Percentiles rank a stretch among this genome's conserved stretches.
Conservation (phyloP, 2,329 filamentous ascomycete species). For the Alternaria infectoria region DNA sequence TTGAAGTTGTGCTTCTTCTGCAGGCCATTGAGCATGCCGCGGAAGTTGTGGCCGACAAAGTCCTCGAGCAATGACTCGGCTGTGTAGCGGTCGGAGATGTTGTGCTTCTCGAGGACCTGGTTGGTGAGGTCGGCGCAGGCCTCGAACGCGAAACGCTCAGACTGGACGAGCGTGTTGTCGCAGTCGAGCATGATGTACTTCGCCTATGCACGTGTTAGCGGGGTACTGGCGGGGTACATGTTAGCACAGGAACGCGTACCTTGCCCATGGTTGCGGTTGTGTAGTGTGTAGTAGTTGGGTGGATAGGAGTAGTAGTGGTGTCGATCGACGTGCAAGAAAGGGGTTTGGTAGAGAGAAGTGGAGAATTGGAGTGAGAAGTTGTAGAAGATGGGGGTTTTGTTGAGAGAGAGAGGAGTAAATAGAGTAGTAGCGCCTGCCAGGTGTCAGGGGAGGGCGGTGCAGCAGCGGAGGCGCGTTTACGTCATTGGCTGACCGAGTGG, state of each 20-base stretch:
- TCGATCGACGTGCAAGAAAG: slow-evolving; percentile 24
- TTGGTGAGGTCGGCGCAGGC: slow-evolving; percentile 90
- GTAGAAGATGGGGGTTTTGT: slow-evolving; percentile 25
- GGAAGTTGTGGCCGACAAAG: slow-evolving; percentile 94
- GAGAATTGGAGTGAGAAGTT: slow-evolving; percentile 11
- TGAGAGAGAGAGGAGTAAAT: slow-evolving; percentile 28
- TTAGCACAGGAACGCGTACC: slow-evolving; percentile 19
- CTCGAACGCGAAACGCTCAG: slow-evolving; percentile 89
- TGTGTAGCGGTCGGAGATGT: slow-evolving; percentile 73
- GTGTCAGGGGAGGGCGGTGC: slow-evolving; percentile 31
- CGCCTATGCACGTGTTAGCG: slow-evolving; percentile 42
- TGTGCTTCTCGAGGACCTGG: slow-evolving; percentile 74
- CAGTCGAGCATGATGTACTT: slow-evolving; percentile 62
- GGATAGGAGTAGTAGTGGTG: slow-evolving; percentile 11
- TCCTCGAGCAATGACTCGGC: slow-evolving; percentile 79
- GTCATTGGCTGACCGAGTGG: slow-evolving; percentile 25
- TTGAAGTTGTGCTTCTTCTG: slow-evolving; percentile 77
- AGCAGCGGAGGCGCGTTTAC: slow-evolving; percentile 21
- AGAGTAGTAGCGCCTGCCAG: slow-evolving; percentile 33
- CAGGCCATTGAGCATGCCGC: slow-evolving; percentile 82
- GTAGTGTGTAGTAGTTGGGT: slow-evolving; percentile 7
- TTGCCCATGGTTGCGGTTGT: slow-evolving; percentile 41
- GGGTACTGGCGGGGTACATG: slow-evolving; percentile 24
- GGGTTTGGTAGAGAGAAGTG: slow-evolving; percentile 3
- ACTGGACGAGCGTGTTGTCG: slow-evolving; percentile 92